Conservation (phyloP, 305 asterid species). For the Solanum chacoense region DNA sequence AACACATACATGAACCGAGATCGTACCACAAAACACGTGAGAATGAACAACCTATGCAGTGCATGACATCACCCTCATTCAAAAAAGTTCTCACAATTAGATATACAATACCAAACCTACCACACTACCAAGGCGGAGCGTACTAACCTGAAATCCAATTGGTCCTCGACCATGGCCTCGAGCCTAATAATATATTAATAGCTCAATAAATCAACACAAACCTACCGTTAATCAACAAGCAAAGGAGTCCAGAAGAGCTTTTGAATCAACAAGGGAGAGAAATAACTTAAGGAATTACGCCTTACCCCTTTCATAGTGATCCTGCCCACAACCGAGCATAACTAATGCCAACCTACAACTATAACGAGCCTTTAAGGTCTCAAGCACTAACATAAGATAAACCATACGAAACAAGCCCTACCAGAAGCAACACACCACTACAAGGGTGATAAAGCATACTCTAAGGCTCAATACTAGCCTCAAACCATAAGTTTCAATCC, state of each 20-base stretch:
- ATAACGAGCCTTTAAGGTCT: neutral
- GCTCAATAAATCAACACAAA: neutral
- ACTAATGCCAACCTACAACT: neutral
- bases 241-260: neutral
- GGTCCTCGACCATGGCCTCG: neutral
- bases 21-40: neutral
- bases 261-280: neutral
- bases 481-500: neutral
- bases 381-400: neutral
- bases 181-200: neutral
- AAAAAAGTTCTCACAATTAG: neutral
- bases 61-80: neutral
- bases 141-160: neutral
- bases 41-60: neutral
- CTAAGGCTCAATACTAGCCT: neutral
- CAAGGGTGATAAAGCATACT: neutral
- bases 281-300: neutral
- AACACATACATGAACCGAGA: neutral
- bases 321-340: neutral
- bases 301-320: neutral
- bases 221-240: neutral
- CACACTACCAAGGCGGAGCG: neutral
- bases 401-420: neutral
- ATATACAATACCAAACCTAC: neutral
- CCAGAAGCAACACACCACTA: neutral